phyloP scores from a whole-genome alignment of 2,329 filamentous ascomycete genomes.

The Alternaria ventricosa region DNA sequence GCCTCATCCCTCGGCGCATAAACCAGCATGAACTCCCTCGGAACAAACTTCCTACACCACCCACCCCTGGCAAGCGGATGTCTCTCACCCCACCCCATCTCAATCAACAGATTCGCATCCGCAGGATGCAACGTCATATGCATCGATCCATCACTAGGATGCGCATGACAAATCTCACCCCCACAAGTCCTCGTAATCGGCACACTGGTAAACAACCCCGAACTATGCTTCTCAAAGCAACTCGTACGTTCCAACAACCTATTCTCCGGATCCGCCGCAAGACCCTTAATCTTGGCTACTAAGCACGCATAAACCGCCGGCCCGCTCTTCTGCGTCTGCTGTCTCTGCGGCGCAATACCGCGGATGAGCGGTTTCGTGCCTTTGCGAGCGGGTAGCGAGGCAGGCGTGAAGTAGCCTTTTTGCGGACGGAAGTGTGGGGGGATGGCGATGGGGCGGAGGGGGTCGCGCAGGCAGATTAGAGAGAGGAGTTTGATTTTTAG shows the following conservation, averaged over 20 bases:
- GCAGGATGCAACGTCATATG: slow-evolving; percentile 82
- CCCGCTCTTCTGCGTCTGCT: slow-evolving; percentile 72
- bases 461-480: slow-evolving; percentile 73
- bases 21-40: slow-evolving; percentile 77
- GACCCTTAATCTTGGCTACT: slow-evolving; percentile 20
- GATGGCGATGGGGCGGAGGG: slow-evolving; percentile 65
- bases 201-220: slow-evolving; percentile 73
- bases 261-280: slow-evolving; percentile 36
- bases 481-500: slow-evolving; percentile 74
- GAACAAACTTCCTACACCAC: slow-evolving; percentile 72
- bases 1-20: slow-evolving; percentile 76
- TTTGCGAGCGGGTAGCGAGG: slow-evolving; percentile 64
- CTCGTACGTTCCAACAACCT: slow-evolving; percentile 63
- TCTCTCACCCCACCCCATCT: slow-evolving; percentile 79
- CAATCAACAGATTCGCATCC: slow-evolving; percentile 74
- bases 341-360: slow-evolving; percentile 83
- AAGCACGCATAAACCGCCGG: slow-evolving; percentile 52
- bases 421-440: slow-evolving; percentile 61
- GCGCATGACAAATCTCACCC: slow-evolving; percentile 84
- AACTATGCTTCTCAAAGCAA: slow-evolving; percentile 82
- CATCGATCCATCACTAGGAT: slow-evolving; percentile 76
- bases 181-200: slow-evolving; percentile 74
- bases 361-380: slow-evolving; percentile 71
- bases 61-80: slow-evolving; percentile 71
- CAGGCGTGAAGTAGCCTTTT: slow-evolving; percentile 62